phyloP scores from a whole-genome alignment of 179 eudicot genomes.

The Beta corolliflora region DNA sequence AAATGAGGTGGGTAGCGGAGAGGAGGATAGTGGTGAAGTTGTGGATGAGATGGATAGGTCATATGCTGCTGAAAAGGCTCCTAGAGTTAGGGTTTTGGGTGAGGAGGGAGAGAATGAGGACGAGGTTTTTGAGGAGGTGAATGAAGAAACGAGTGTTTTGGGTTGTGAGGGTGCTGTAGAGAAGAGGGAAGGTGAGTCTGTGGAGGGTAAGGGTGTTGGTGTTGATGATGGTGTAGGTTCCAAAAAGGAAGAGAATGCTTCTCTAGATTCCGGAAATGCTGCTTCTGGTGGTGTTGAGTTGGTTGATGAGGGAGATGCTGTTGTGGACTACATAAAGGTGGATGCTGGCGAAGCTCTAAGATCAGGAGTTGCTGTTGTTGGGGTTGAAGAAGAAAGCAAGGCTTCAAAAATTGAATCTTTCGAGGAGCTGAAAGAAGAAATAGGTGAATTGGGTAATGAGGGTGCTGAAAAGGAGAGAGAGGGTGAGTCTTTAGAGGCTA shows the following conservation, averaged over 20 bases:
- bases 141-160: background rate
- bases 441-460: slow-evolving; percentile 1
- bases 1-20: slow-evolving; percentile 5
- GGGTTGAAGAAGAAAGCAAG: slow-evolving; percentile 11
- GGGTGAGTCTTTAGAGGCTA: slow-evolving; percentile 20
- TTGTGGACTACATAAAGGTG: slow-evolving; percentile 45
- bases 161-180: slow-evolving; percentile 9
- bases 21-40: slow-evolving; percentile 15
- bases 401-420: no score
- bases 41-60: slow-evolving; percentile 14
- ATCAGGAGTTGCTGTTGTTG: slow-evolving; percentile 41
- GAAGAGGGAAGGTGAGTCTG: slow-evolving; percentile 21
- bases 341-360: slow-evolving; percentile 40
- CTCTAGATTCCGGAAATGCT: background rate
- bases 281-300: background rate
- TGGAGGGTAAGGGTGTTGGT: slow-evolving; percentile 14
- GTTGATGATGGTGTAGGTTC: slow-evolving; percentile 8
- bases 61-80: slow-evolving; percentile 31
- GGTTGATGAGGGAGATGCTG: slow-evolving; percentile 39
- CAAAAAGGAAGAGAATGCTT: background rate
- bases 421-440: background rate
- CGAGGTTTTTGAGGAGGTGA: slow-evolving; percentile 4
- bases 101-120: slow-evolving; percentile 27
- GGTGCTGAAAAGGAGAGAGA: slow-evolving; percentile 17
- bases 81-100: slow-evolving; percentile 32